Evolutionary conservation across 164 flowering plant species (phyloP).

Genomic region (Vitis vinifera): DNA sequence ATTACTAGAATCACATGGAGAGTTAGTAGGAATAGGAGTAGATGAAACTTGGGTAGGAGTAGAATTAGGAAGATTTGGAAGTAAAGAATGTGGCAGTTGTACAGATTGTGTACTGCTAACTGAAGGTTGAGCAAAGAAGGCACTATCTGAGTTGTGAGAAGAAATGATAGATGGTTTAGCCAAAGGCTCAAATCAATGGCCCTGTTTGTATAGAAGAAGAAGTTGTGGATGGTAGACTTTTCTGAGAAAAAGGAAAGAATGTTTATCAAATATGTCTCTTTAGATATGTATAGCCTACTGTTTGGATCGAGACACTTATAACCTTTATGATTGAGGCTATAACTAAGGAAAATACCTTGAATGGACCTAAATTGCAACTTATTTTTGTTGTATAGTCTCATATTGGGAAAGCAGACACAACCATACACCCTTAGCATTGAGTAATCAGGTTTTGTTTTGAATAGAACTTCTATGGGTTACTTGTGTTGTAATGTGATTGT

Average conservation of each 20-base stretch:
- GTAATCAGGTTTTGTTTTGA: conserved; percentile 3
- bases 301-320: not conserved
- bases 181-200: too few relatives aligned
- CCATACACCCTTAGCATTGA: conserved; percentile 6
- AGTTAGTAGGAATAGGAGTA: too few relatives aligned
- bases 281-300: not conserved
- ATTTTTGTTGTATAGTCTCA: not conserved
- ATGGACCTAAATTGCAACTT: not conserved
- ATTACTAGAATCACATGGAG: too few relatives aligned
- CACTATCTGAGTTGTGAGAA: too few relatives aligned
- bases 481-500: not conserved
- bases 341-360: conserved; percentile 7
- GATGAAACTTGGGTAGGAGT: too few relatives aligned
- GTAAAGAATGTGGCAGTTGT: too few relatives aligned
- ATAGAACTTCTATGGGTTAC: not conserved
- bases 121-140: too few relatives aligned
- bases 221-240: not conserved
- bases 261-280: conserved; percentile 1
- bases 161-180: too few relatives aligned
- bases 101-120: too few relatives aligned
- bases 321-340: conserved; percentile 2
- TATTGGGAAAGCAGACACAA: conserved; percentile 8
- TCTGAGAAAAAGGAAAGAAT: not conserved
- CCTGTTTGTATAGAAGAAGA: not conserved
- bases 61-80: too few relatives aligned